A percentile compares a stretch with the other conserved stretches of the same genome.
phyloP scores from a whole-genome alignment of 169 alveolate genomes.

The Eimeria zaria region DNA sequence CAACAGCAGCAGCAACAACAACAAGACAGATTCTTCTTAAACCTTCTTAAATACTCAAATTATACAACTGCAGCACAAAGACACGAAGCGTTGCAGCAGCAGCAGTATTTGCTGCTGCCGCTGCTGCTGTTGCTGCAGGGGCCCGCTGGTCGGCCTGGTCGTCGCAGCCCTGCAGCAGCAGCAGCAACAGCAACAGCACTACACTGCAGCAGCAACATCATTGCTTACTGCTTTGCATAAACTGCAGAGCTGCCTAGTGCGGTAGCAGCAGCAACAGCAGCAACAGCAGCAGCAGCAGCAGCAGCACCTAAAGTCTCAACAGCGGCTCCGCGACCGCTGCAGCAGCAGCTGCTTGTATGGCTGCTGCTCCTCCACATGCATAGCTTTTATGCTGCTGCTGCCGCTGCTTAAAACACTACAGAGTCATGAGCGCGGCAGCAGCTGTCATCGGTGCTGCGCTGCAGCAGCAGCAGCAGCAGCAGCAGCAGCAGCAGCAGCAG shows the following conservation, averaged over 20 bases:
- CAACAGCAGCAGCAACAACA: not conserved
- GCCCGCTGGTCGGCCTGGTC: no score
- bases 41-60: not conserved
- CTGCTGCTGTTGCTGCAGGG: no score
- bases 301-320: not conserved
- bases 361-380: not conserved
- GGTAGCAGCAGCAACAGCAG: not conserved
- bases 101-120: no score
- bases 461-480: constrained; percentile 40
- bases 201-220: not conserved
- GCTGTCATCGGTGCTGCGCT: not conserved
- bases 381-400: not conserved
- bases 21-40: not conserved
- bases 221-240: not conserved
- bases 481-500: not conserved
- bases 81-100: no score
- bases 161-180: not conserved
- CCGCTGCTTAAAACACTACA: not conserved
- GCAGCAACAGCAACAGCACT: no score
- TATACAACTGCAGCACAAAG: not conserved
- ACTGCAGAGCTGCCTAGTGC: not conserved
- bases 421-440: not conserved
- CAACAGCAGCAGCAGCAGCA: not conserved
- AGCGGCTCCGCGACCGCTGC: not conserved
- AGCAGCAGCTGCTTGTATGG: not conserved